phyloP scores from a whole-genome alignment of 768 basidiomycete genomes.

The Leccinum disarticulatum region DNA sequence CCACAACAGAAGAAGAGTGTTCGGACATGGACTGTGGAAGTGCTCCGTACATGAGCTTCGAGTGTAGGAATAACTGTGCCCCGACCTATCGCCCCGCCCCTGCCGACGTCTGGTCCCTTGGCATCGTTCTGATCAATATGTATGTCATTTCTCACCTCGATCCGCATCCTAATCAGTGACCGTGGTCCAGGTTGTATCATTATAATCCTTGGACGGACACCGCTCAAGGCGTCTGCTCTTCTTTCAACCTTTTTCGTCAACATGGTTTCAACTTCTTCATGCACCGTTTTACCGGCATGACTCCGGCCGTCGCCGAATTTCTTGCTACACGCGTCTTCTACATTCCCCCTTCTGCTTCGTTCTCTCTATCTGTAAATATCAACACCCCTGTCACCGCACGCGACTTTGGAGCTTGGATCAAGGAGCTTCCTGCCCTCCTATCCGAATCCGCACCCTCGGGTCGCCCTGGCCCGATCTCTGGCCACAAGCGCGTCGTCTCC shows the following conservation, averaged over 20 bases:
- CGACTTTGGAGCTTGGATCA: constrained; percentile 86
- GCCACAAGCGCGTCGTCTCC: constrained; percentile 59
- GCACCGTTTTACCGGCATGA: constrained; percentile 89
- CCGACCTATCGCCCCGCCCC: constrained; percentile 93
- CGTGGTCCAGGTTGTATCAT: constrained; percentile 79
- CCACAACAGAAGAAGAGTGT: constrained; percentile 84
- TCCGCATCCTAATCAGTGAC: constrained; percentile 1
- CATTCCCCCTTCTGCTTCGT: constrained; percentile 56
- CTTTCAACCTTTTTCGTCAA: constrained; percentile 78
- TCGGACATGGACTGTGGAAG: constrained; percentile 98
- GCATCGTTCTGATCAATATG: constrained; percentile 99
- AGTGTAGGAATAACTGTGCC: constrained; percentile 96
- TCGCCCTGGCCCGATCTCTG: constrained; percentile 36
- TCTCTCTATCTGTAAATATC: constrained; percentile 22
- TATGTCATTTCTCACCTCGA: constrained; percentile 36
- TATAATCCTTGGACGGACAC: constrained; percentile 99
- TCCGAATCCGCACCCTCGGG: constrained; percentile 36
- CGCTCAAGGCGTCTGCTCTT: constrained; percentile 70
- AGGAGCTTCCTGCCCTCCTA: constrained; percentile 74
- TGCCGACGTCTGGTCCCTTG: constrained; percentile 98
- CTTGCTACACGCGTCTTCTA: constrained; percentile 85
- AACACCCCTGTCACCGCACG: constrained; percentile 58
- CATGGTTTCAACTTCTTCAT: constrained; percentile 87
- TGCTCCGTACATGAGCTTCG: constrained; percentile 98
- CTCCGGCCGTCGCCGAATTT: constrained; percentile 80